Conservation (phyloP, 108 stramenopile genomes). For the Nitzschia sp. region DNA sequence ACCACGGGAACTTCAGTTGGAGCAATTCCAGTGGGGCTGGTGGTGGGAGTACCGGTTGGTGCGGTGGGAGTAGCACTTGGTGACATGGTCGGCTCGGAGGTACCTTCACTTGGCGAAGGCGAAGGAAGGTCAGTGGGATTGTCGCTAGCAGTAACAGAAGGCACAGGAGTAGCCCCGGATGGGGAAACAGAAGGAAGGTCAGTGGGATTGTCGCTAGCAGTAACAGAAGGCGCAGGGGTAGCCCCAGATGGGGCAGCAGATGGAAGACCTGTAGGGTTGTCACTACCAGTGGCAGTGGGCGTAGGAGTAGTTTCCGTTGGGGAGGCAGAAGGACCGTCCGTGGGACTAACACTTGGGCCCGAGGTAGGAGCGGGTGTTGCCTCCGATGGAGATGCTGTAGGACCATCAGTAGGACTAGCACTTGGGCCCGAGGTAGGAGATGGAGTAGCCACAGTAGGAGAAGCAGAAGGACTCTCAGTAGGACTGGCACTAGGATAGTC, state of each 20-base stretch:
- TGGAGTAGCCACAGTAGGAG: not conserved
- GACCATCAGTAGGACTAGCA: not conserved
- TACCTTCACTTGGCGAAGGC: not conserved
- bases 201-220: not conserved
- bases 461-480: not conserved
- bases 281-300: too few species aligned
- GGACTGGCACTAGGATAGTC: not conserved
- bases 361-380: not conserved
- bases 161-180: not conserved
- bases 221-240: too few species aligned
- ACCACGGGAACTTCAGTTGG: not conserved
- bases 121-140: not conserved
- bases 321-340: too few species aligned
- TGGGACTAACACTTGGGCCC: too few species aligned
- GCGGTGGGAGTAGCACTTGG: slow-evolving; percentile 4
- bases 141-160: too few species aligned
- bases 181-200: not conserved
- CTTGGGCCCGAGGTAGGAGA: not conserved
- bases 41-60: not conserved
- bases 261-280: too few species aligned
- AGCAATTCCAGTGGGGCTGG: slow-evolving; percentile 5
- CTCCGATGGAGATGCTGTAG: not conserved
- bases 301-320: too few species aligned
- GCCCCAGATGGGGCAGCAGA: too few species aligned
- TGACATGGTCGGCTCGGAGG: not conserved